Conservation (phyloP, 164 flowering plant genomes). For the Houttuynia cordata region DNA sequence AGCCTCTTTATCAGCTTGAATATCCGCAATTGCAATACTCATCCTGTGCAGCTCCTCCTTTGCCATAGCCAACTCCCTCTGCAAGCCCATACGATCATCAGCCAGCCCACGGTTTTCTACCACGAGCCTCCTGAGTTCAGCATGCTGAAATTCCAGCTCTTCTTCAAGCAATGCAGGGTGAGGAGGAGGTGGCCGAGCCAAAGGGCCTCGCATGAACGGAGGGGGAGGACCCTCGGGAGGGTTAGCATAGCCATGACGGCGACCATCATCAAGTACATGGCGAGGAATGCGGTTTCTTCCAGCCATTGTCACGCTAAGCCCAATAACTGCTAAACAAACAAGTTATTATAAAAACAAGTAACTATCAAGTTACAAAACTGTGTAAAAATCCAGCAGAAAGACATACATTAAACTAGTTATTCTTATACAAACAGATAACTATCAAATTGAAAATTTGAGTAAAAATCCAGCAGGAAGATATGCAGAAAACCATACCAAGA, state of each 20-base stretch:
- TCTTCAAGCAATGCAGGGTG: slow-evolving; percentile 82
- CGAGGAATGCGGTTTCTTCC: slow-evolving; percentile 68
- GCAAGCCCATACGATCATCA: slow-evolving; percentile 63
- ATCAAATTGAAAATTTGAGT: no score
- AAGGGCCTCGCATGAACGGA: slow-evolving; percentile 33
- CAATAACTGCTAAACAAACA: not conserved
- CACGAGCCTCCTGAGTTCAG: slow-evolving; percentile 62
- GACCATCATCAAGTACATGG: slow-evolving; percentile 27
- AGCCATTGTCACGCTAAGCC: slow-evolving; percentile 33
- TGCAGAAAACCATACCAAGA: no score
- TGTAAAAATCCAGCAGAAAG: no score
- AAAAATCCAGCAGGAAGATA: no score
- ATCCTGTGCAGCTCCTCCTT: slow-evolving; percentile 78
- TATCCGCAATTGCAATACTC: slow-evolving; percentile 50
- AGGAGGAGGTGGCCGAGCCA: slow-evolving; percentile 33
- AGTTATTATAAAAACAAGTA: no score
- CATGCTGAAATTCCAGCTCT: slow-evolving; percentile 74
- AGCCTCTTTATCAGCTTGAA: slow-evolving; percentile 63
- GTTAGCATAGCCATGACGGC: slow-evolving; percentile 47
- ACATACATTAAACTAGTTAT: no score
- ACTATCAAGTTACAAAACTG: no score
- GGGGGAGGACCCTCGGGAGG: slow-evolving; percentile 44
- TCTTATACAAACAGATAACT: no score
- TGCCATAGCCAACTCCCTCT: slow-evolving; percentile 54
- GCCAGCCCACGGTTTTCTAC: slow-evolving; percentile 61